Percentiles rank a stretch among this genome's conserved stretches.
phyloP scores from a whole-genome alignment of 768 basidiomycete species.

The Trametes punicea region DNA sequence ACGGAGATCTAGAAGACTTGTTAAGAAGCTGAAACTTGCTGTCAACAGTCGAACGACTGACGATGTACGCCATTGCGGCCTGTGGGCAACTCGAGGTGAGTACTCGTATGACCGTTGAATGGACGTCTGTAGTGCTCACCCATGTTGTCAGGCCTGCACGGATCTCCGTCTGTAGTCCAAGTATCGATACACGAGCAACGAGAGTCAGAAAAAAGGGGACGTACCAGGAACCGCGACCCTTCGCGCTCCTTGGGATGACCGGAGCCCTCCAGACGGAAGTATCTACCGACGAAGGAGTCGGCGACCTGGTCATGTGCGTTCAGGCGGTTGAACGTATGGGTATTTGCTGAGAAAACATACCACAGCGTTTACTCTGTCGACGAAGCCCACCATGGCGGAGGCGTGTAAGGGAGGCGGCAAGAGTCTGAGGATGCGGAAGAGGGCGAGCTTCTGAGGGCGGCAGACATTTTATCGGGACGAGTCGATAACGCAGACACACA shows the following conservation, averaged over 20 bases:
- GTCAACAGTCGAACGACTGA: constrained; percentile 30
- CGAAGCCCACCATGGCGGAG: constrained; percentile 22
- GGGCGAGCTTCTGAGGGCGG: not conserved
- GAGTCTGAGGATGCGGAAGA: not conserved
- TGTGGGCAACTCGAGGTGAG: constrained; percentile 22
- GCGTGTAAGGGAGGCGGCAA: not conserved
- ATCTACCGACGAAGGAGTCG: constrained; percentile 30
- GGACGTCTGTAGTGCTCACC: constrained; percentile 41
- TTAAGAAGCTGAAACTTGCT: not conserved
- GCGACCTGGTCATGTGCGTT: constrained; percentile 25
- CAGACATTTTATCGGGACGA: not conserved
- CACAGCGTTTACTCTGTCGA: constrained; percentile 25
- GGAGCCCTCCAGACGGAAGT: constrained; percentile 35
- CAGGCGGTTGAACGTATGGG: not conserved
- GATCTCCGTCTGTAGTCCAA: constrained; percentile 55
- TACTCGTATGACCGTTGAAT: not conserved
- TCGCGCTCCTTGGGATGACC: constrained; percentile 31
- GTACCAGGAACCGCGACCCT: constrained; percentile 34
- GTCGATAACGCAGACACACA: not conserved
- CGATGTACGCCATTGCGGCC: constrained; percentile 86
- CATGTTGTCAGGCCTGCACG: constrained; percentile 80
- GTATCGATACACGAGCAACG: not conserved
- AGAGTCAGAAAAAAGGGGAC: not conserved
- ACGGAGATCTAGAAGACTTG: constrained; percentile 61
- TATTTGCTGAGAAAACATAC: not conserved